Base-by-base conservation (phyloP, 148 eudicot genomes). In the Chenopodium berlandieri region DNA sequence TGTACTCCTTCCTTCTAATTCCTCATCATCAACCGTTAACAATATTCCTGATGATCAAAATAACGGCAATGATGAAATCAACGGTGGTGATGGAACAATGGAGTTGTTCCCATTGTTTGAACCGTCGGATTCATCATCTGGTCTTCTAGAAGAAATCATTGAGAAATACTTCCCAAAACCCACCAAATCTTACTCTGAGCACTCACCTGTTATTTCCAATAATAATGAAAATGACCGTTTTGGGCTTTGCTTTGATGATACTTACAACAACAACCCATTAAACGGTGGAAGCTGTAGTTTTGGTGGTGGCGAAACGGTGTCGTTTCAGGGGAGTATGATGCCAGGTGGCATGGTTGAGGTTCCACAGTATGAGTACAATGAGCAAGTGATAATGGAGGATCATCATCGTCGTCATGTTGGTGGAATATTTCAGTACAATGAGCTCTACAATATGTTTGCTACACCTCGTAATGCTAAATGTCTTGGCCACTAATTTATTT, bases 101-200 rank as follows among this genome's bases (percentile, higher is more conserved):
- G 86, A 78, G 4, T 73, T 85, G 32, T 78, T 85, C 27, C 56
- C 84, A 66, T 31, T 31, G 2, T 73, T 60, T 20, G 73, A 85
- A 32, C 52, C 46, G 10, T 85, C 87, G 11, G 73, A 75, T 62
- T 69, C 79, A 1, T 85, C 87, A 1, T 85, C 87, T 0, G 87
- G 87, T 25, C 82, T 85, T 22, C 37, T 85, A 19, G 87, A 85
- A 30, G 84, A 82, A 44, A 82, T 85, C 23, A 78, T 85, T 2
- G 84, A 85, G 79, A 85, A 85, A 37, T 85, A 78, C 47, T 75
- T 85, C 66, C 87, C 87, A 75, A 85, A 82, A 75, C 62, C 84
- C 75, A 77, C 69, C 73, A 72, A 70, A 7, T 22, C 60, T 52
- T n/a, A 66, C 31, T n/a, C 4, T 71, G 71, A 77, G 1, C 58